Evolutionary conservation across 495 filamentous ascomycete species (phyloP).

Genomic region (Penicillium canescens): DNA sequence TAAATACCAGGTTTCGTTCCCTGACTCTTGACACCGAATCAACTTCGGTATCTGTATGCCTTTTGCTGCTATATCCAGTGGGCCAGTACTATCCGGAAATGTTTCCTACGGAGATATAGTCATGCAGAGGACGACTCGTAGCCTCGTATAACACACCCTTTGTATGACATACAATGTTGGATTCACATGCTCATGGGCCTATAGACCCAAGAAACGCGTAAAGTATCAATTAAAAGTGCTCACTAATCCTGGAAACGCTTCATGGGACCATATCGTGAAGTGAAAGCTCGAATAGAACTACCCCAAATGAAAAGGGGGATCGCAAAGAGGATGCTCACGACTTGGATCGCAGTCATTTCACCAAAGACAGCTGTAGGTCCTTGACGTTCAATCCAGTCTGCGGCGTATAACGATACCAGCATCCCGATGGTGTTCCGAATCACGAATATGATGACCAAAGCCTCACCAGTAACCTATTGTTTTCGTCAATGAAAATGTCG

Average conservation of each 20-base stretch:
- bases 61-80: too few species aligned
- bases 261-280: conserved; percentile 32
- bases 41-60: too few species aligned
- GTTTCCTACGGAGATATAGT: too few species aligned
- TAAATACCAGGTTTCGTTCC: too few species aligned
- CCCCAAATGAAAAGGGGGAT: conserved; percentile 31
- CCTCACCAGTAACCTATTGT: conserved; percentile 27
- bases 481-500: neutral
- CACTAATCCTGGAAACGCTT: conserved; percentile 18
- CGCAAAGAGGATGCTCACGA: conserved; percentile 23
- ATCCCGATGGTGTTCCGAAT: conserved; percentile 36
- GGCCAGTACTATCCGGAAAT: too few species aligned
- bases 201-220: neutral
- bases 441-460: conserved; percentile 34
- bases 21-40: too few species aligned
- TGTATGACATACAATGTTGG: too few species aligned
- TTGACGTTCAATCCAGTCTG: conserved; percentile 32
- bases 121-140: too few species aligned
- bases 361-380: conserved; percentile 27
- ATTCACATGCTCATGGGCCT: too few species aligned
- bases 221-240: neutral
- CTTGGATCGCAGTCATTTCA: conserved; percentile 34
- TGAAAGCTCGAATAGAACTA: conserved; percentile 14
- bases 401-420: conserved; percentile 30
- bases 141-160: too few species aligned